A percentile compares a stretch with the other conserved stretches of the same genome.
These are phyloP conservation scores for Colletotrichum godetiae DNA, from an alignment of 2,329 filamentous ascomycete species.

Conservation along the genomic window DNA sequence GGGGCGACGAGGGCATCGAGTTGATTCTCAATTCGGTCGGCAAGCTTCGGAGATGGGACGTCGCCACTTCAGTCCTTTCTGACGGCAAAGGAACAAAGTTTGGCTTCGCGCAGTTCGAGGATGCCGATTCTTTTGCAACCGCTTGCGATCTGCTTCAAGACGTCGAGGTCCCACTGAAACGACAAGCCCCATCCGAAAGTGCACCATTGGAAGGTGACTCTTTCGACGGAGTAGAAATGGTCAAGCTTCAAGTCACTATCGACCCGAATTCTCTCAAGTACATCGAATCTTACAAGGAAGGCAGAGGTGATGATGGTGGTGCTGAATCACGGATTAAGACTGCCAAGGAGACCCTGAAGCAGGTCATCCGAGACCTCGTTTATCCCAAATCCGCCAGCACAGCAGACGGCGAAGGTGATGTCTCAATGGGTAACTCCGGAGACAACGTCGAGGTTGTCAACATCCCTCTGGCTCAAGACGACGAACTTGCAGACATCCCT, in stretches of 20 bases:
- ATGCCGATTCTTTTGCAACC: conserved; percentile 85
- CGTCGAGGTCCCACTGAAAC: conserved; percentile 83
- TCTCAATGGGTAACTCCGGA: conserved; percentile 75
- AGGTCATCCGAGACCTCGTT: conserved; percentile 77
- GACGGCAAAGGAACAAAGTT: conserved; percentile 87
- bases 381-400: conserved; percentile 66
- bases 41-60: conserved; percentile 85
- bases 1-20: conserved; percentile 83
- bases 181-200: conserved; percentile 67
- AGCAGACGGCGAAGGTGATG: conserved; percentile 74
- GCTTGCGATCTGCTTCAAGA: conserved; percentile 88
- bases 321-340: conserved; percentile 76
- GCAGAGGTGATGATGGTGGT: conserved; percentile 70
- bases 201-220: conserved; percentile 51
- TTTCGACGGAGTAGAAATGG: conserved; percentile 73
- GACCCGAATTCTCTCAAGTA: conserved; percentile 88
- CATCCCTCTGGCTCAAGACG: conserved; percentile 87
- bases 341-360: conserved; percentile 75
- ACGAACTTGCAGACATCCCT: conserved; percentile 95
- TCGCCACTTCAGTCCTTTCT: conserved; percentile 68
- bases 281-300: conserved; percentile 82
- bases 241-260: conserved; percentile 77
- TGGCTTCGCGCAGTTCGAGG: conserved; percentile 96
- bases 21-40: conserved; percentile 82
- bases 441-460: conserved; percentile 87